Percentiles rank a stretch among this genome's conserved stretches.
These are phyloP conservation scores for Ceratobasidium sp. DNA, from an alignment of 1,284 basidiomycete species.

Conservation along the genomic window DNA sequence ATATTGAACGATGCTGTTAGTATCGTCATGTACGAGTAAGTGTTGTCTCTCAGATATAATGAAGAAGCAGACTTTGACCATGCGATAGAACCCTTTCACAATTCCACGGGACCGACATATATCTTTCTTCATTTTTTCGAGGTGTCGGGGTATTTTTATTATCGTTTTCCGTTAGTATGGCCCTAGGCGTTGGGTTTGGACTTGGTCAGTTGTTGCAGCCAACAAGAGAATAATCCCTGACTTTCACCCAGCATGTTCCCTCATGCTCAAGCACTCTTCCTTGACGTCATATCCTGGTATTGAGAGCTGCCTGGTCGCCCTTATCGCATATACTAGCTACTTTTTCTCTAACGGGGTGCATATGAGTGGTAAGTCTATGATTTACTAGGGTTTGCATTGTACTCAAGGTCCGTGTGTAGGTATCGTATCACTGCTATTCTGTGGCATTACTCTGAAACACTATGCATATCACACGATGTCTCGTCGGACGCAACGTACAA, in stretches of 20 bases:
- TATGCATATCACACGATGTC: slow-evolving; percentile 99
- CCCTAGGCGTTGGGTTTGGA: slow-evolving; percentile 90
- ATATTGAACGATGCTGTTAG: slow-evolving; percentile 98
- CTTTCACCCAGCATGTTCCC: slow-evolving; percentile 63
- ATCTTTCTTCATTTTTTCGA: slow-evolving; percentile 88
- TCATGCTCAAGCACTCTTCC: slow-evolving; percentile 94
- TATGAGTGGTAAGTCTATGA: slow-evolving; percentile 72
- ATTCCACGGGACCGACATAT: slow-evolving; percentile 91
- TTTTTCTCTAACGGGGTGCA: slow-evolving; percentile 96
- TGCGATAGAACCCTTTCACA: slow-evolving; percentile 80
- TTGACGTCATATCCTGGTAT: slow-evolving; percentile 87
- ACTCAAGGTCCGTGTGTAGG: slow-evolving; percentile 52
- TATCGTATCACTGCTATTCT: slow-evolving; percentile 97
- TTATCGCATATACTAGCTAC: slow-evolving; percentile 97
- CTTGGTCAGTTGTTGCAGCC: slow-evolving; percentile 58
- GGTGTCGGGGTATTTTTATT: slow-evolving; percentile 96
- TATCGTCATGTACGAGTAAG: slow-evolving; percentile 99
- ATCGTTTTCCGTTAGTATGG: slow-evolving; percentile 94
- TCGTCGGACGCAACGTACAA: slow-evolving; percentile 88
- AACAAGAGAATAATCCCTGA: background rate
- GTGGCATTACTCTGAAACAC: slow-evolving; percentile 98
- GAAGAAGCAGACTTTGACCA: background rate
- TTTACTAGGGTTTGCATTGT: background rate
- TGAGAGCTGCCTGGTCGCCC: slow-evolving; percentile 92
- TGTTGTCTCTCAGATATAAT: slow-evolving; percentile 45